Evolutionary conservation across 352 stramenopile species (phyloP).

Genomic region (Globisporangium mamillatum): DNA sequence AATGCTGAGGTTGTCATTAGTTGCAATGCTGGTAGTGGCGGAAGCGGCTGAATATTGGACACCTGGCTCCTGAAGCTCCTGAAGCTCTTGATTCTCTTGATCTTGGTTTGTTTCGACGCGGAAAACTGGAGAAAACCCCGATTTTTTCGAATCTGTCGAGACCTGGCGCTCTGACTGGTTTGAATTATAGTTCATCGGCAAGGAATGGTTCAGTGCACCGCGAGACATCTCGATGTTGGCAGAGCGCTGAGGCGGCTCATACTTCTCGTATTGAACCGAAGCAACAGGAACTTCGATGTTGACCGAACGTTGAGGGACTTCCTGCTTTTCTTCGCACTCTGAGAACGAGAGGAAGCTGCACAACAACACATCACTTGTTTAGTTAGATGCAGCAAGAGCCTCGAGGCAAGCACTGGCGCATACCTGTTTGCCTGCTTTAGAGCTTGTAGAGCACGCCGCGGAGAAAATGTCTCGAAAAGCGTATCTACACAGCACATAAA

Average conservation of each 20-base stretch:
- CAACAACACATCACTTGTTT: background rate
- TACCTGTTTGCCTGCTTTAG: conserved; percentile 50
- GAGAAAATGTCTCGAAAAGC: conserved; percentile 66
- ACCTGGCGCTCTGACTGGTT: background rate
- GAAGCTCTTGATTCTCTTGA: background rate
- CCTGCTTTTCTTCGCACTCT: background rate
- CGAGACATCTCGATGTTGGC: background rate
- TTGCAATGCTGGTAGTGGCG: background rate
- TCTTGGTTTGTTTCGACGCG: background rate
- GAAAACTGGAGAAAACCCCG: background rate
- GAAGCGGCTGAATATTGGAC: background rate
- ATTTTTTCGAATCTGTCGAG: background rate
- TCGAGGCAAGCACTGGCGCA: background rate
- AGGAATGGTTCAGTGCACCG: background rate
- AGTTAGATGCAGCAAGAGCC: background rate
- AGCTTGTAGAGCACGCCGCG: conserved; percentile 34
- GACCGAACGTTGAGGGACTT: conserved; percentile 1
- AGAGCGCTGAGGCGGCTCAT: conserved; percentile 3
- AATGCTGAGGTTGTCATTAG: background rate
- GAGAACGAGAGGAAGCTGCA: conserved; percentile 12
- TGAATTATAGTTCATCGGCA: background rate
- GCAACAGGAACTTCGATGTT: conserved; percentile 6
- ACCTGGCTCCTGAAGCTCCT: background rate
- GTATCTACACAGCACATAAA: conserved; percentile 23
- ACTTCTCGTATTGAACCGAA: background rate